Conservation (phyloP, 768 basidiomycete species). For the Coprinopsis sp. region DNA sequence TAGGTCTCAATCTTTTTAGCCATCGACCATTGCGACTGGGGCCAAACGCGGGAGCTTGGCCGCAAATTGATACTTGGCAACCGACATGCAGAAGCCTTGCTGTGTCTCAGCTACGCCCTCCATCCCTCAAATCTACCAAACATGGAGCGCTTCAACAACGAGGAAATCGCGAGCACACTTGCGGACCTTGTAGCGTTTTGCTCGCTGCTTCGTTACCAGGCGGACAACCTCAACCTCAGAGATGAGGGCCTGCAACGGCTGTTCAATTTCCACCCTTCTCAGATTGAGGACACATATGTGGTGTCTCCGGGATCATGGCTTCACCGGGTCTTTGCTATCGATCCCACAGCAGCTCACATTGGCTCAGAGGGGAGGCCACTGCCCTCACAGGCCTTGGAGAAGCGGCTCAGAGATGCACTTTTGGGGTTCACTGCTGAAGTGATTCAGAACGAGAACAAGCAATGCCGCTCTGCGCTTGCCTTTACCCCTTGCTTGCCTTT, state of each 20-base stretch:
- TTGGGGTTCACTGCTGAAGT: slow-evolving; percentile 5
- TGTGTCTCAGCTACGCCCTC: slow-evolving; percentile 43
- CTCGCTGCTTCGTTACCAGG: slow-evolving; percentile 23
- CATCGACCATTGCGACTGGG: slow-evolving; percentile 15
- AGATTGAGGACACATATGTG: slow-evolving; percentile 26
- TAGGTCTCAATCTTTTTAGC: slow-evolving; percentile 20
- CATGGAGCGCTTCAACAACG: slow-evolving; percentile 19
- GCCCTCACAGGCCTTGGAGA: slow-evolving; percentile 11
- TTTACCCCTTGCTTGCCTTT: slow-evolving; percentile 15
- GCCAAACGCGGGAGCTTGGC: slow-evolving; percentile 27
- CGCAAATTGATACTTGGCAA: neutral
- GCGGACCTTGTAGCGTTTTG: slow-evolving; percentile 32
- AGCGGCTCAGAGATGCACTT: slow-evolving; percentile 10
- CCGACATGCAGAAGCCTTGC: slow-evolving; percentile 20
- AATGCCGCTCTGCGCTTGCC: slow-evolving; percentile 9
- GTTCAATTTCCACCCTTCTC: slow-evolving; percentile 26
- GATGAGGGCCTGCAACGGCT: slow-evolving; percentile 25
- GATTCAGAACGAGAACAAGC: slow-evolving; percentile 9
- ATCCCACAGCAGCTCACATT: neutral
- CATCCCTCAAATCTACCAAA: slow-evolving; percentile 16
- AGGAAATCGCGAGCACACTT: slow-evolving; percentile 28
- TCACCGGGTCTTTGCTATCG: slow-evolving; percentile 4
- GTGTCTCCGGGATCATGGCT: slow-evolving; percentile 28
- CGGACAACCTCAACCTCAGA: slow-evolving; percentile 21
- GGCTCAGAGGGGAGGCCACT: slow-evolving; percentile 13